A percentile compares a stretch with the other conserved stretches of the same genome.
phyloP scores from a whole-genome alignment of 2,329 filamentous ascomycete genomes.

The Orbilia quercus region DNA sequence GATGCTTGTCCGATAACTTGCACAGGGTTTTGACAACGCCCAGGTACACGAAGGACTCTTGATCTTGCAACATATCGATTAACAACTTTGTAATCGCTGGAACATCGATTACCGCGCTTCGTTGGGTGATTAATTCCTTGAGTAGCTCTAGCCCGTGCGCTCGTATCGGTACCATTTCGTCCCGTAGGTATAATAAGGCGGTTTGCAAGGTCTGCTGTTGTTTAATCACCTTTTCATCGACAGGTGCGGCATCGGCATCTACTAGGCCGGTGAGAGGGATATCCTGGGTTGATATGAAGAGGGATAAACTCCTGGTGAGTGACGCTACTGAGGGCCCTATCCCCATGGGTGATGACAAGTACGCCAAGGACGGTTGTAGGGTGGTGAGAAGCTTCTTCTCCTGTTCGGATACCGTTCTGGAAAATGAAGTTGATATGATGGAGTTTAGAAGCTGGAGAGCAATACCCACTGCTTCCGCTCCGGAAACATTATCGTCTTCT shows the following conservation, averaged over 20 bases:
- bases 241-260: conserved; percentile 57
- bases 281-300: conserved; percentile 58
- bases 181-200: conserved; percentile 73
- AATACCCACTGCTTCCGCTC: conserved; percentile 63
- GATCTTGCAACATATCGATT: conserved; percentile 72
- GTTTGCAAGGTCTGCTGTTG: conserved; percentile 71
- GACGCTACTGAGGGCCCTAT: conserved; percentile 56
- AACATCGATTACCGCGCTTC: conserved; percentile 74
- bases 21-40: conserved; percentile 75
- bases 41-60: conserved; percentile 78
- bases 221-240: conserved; percentile 63
- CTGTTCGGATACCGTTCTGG: conserved; percentile 61
- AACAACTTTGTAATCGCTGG: conserved; percentile 73
- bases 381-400: conserved; percentile 59
- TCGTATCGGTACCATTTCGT: conserved; percentile 75
- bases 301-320: conserved; percentile 58
- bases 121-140: conserved; percentile 69
- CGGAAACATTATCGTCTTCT: conserved; percentile 68
- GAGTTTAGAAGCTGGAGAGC: conserved; percentile 64
- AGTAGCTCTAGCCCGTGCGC: conserved; percentile 74
- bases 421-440: conserved; percentile 61
- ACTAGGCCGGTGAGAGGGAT: conserved; percentile 13
- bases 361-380: conserved; percentile 58
- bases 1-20: conserved; percentile 72
- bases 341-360: conserved; percentile 46